Percentiles rank a stretch among this genome's conserved stretches.
phyloP scores from a whole-genome alignment of 2,329 filamentous ascomycete species.

The Trichoderma lentiforme region DNA sequence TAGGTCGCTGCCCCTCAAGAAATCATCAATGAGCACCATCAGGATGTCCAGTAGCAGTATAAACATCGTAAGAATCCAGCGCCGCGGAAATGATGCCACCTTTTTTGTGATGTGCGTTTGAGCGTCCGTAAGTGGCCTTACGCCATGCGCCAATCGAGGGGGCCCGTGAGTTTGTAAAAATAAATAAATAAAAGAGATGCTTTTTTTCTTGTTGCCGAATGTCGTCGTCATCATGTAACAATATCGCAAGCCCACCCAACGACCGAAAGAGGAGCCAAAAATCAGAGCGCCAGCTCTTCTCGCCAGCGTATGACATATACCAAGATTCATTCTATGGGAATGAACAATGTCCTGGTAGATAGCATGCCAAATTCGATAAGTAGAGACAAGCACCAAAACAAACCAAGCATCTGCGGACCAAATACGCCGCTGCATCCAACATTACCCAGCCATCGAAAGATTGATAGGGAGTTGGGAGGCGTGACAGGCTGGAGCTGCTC shows the following conservation, averaged over 20 bases:
- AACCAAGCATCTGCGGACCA: background rate
- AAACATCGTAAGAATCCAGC: slow-evolving; percentile 30
- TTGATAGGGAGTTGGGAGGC: background rate
- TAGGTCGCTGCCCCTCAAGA: background rate
- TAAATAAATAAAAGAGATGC: background rate
- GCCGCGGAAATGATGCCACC: slow-evolving; percentile 37
- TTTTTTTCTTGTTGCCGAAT: slow-evolving; percentile 30
- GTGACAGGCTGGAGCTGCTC: slow-evolving; percentile 23
- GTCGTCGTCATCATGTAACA: slow-evolving; percentile 31
- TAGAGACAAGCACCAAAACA: background rate
- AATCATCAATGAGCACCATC: slow-evolving; percentile 6
- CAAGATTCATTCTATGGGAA: background rate
- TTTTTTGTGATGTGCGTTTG: slow-evolving; percentile 25
- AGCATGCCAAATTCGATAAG: slow-evolving; percentile 1
- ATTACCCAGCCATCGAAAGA: background rate
- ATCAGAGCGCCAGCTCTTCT: background rate
- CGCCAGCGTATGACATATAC: background rate
- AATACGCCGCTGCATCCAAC: background rate
- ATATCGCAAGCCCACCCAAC: slow-evolving; percentile 26
- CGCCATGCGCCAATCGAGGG: slow-evolving; percentile 40
- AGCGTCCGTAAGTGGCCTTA: slow-evolving; percentile 35
- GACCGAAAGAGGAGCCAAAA: background rate
- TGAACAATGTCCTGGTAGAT: background rate
- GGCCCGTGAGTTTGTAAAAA: slow-evolving; percentile 28
- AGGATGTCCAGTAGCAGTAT: slow-evolving; percentile 2